phyloP scores from a whole-genome alignment of 1,284 basidiomycete genomes.

The Melampsora americana region DNA sequence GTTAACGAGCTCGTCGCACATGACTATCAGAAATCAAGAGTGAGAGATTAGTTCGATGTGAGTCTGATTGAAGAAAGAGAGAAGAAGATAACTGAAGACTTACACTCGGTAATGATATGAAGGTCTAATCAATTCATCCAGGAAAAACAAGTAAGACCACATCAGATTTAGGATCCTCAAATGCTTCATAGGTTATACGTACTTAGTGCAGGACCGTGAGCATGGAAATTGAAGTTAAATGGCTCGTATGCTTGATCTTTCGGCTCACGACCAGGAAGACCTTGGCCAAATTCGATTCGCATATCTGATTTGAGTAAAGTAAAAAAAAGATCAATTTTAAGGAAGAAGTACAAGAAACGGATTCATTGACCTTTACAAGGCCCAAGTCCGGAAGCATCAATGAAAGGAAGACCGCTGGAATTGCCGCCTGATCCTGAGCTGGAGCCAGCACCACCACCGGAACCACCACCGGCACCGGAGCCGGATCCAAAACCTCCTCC shows the following conservation, averaged over 20 bases:
- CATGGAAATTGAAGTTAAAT: background rate
- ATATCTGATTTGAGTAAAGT: constrained; percentile 7
- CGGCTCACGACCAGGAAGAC: constrained; percentile 10
- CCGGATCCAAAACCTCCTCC: too few relatives aligned
- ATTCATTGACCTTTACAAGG: background rate
- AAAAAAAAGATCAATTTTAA: too few relatives aligned
- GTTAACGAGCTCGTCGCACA: constrained; percentile 32
- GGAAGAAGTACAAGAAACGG: too few relatives aligned
- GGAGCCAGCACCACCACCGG: too few relatives aligned
- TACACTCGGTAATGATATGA: background rate
- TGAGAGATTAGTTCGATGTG: background rate
- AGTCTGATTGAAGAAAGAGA: background rate
- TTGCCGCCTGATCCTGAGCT: too few relatives aligned
- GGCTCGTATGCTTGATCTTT: constrained; percentile 18
- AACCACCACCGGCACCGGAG: too few relatives aligned
- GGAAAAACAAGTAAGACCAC: background rate
- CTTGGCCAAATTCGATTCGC: constrained; percentile 27
- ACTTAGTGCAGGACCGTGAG: constrained; percentile 21
- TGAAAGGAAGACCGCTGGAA: background rate
- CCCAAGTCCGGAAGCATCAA: background rate
- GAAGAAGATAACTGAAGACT: background rate
- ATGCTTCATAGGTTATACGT: background rate
- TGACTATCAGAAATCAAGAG: background rate
- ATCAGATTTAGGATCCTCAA: background rate
- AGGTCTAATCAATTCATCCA: background rate